Percentiles rank a stretch among this genome's conserved stretches.
These are phyloP conservation scores for Apiospora sp. DNA, from an alignment of 2,329 filamentous ascomycete species.

Conservation along the genomic window DNA sequence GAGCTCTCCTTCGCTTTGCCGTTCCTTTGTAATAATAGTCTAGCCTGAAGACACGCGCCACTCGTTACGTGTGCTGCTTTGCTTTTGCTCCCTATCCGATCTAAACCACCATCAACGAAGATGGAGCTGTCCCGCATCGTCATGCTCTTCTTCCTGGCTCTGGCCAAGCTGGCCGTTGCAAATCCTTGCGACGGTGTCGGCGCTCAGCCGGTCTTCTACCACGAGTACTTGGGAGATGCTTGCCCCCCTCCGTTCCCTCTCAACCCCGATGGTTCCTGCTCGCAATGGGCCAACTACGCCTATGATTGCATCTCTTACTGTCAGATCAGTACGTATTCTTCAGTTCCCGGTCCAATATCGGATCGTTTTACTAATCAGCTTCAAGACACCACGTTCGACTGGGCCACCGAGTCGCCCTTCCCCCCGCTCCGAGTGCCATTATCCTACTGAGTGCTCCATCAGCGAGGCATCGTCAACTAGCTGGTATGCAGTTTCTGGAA, in stretches of 20 bases:
- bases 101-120: background rate
- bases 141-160: conserved; percentile 1
- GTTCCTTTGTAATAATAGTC: background rate
- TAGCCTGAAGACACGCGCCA: background rate
- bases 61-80: background rate
- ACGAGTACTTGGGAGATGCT: conserved; percentile 14
- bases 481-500: background rate
- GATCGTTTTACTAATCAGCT: background rate
- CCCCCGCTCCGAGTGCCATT: conserved; percentile 45
- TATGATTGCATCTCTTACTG: conserved; percentile 18
- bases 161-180: background rate
- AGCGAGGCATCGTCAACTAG: conserved; percentile 39
- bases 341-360: too few species aligned
- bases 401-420: conserved; percentile 45
- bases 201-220: conserved; percentile 18
- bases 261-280: background rate
- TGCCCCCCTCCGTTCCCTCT: conserved; percentile 13
- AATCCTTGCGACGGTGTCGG: conserved; percentile 23
- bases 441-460: conserved; percentile 43
- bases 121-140: background rate
- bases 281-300: background rate
- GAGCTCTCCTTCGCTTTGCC: background rate
- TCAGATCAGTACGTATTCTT: conserved; percentile 21
- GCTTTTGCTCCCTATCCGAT: background rate
- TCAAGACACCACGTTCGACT: conserved; percentile 36